Conservation (phyloP, 1,284 basidiomycete species). For the Pholiota adiposa region DNA sequence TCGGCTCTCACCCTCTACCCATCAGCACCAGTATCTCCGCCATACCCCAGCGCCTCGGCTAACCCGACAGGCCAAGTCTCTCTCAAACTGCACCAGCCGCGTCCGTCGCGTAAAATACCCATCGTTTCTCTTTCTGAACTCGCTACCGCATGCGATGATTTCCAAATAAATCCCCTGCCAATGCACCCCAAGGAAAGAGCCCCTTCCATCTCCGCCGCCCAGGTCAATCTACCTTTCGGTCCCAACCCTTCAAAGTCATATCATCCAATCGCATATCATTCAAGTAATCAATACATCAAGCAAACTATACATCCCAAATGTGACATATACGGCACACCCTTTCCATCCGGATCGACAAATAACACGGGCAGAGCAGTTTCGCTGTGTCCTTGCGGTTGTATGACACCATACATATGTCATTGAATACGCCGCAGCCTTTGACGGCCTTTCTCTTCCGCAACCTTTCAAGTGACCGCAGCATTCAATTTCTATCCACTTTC, state of each 20-base stretch:
- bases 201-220: constrained; percentile 3
- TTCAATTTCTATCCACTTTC: constrained; percentile 5
- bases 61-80: constrained; percentile 25
- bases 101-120: constrained; percentile 56
- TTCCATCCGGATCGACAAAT: constrained; percentile 6
- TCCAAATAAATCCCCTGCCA: constrained; percentile 15
- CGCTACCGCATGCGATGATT: constrained; percentile 39
- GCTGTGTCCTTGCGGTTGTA: constrained; percentile 38
- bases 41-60: constrained; percentile 19
- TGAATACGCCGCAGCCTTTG: constrained; percentile 11
- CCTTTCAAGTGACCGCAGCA: constrained; percentile 10
- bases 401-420: constrained; percentile 32
- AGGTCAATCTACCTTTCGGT: constrained; percentile 15
- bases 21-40: constrained; percentile 18
- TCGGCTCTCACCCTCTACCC: constrained; percentile 17
- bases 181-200: constrained; percentile 8
- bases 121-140: constrained; percentile 53
- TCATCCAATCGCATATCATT: constrained; percentile 18
- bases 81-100: constrained; percentile 53
- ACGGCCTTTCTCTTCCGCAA: constrained; percentile 11
- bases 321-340: constrained; percentile 16
- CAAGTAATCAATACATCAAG: constrained; percentile 16
- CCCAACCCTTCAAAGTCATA: constrained; percentile 22
- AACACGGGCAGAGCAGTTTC: constrained; percentile 16
- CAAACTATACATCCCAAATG: constrained; percentile 13